These are phyloP conservation scores for Citrus sp. DNA, from an alignment of 345 rosid genomes.

Conservation along the genomic window DNA sequence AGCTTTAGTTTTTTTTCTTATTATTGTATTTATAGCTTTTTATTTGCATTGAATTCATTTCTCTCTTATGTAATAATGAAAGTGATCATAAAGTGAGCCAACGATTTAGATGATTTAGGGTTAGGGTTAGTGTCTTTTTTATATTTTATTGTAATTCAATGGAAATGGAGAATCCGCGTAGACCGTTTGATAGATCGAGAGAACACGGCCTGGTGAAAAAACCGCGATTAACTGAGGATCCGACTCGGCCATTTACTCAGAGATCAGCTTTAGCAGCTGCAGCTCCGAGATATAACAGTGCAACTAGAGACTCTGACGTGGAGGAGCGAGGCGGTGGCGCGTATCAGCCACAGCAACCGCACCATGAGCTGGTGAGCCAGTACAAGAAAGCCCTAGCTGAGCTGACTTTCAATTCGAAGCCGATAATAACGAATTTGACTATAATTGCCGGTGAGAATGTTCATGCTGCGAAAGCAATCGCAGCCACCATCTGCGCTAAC, in stretches of 20 bases:
- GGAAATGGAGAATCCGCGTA: constrained; percentile 78
- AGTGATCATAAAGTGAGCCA: background rate
- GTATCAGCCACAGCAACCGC: constrained; percentile 79
- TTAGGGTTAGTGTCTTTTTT: constrained; percentile 18
- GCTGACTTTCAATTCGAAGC: constrained; percentile 96
- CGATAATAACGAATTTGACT: constrained; percentile 91
- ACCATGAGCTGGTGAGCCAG: constrained; percentile 87
- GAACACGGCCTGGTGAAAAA: constrained; percentile 60
- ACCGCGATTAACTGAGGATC: constrained; percentile 61
- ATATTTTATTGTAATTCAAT: constrained; percentile 17
- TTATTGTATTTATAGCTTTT: background rate
- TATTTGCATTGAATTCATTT: background rate
- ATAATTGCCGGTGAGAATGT: constrained; percentile 95
- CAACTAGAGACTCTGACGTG: constrained; percentile 43
- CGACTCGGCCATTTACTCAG: constrained; percentile 37
- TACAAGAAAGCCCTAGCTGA: constrained; percentile 85
- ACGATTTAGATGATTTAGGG: constrained; percentile 15
- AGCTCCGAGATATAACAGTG: constrained; percentile 22
- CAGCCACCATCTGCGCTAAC: constrained; percentile 70
- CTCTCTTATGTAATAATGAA: background rate
- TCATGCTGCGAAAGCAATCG: constrained; percentile 81
- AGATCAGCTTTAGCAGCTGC: constrained; percentile 32
- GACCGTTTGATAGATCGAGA: constrained; percentile 82
- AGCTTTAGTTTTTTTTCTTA: background rate
- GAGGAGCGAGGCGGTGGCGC: constrained; percentile 54